Base-by-base conservation (phyloP, 306 rosid genomes). In the Geum urbanum region DNA sequence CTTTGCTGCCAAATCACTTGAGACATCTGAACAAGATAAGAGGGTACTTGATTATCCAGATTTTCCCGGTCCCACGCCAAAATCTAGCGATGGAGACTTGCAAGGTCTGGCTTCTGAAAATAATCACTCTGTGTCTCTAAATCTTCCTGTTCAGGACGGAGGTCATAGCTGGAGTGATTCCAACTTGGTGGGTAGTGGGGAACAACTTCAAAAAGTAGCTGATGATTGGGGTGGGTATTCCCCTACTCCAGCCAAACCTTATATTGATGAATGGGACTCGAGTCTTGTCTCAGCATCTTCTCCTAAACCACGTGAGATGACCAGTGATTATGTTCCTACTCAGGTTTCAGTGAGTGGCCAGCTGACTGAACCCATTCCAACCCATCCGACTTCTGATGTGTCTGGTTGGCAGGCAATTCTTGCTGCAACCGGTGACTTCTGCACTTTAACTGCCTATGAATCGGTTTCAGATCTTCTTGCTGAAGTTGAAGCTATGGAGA, bases 401-500 rank as follows among this genome's bases (percentile, higher is more conserved):
- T 75, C 95, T 63, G 71, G 85, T 67, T 94, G 97, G 98, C 91
- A 74, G 74, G 90, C 84, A 76, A 80, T 92, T 54, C 83, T 83
- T 24, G 82, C 81, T 6, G 96, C 83, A 43, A 80, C 90, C 47
- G 75, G 84, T 77, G 99, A 88, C 54, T 94, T 94, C 65, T 73
- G 73, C 76, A 78, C 92, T 71, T 78, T 82, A 62, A 73, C 55
- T 72, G 97, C 50, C 70, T 96, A 86, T 67, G 95, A 91, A 70
- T 89, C 99, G 44, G 95, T 95, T 72, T 95, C 99, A 35, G 99
- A 95, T 84, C 86, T 95, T 72, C 80, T 95, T 85, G 99, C 99
- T 14, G 99, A 95, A 82, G 97, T 91, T 27, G 97, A 95, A 78
- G 99, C 99, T 39, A 91, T 95, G 99, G 99, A 87, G 76, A 80